Evolutionary conservation across 148 eudicot species (phyloP), one percentile per base, ranked within the genome.

Genomic region (Chenopodium berlandieri): DNA sequence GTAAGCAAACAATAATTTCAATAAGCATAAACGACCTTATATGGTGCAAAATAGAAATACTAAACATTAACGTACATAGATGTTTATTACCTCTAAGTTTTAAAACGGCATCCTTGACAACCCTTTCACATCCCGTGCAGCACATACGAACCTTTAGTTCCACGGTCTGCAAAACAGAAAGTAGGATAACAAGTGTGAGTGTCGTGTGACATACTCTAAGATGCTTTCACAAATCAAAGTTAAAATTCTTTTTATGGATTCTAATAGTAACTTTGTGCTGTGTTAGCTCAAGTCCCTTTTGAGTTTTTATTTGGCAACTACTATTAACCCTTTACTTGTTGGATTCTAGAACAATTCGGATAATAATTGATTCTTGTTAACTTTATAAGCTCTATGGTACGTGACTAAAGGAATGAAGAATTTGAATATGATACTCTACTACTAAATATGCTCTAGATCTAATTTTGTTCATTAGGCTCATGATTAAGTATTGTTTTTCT

Each of bases 121-220:
- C 95, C 80, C 94, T 87, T 84, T 94, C 99, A 58, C 99, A 96
- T 7, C 99, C 99, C 46, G 90, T 88, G 88, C 99, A 96, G 63
- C 99, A 96, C 97, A 96, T 96, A 81, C 98, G 91, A 22, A 96
- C 98, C 82, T 96, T 90, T 74, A 96, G 91, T 85, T 92, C 98
- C 75, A 96, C 93, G 14, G 92, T 94, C 99, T 96, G 87, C 73
- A 68, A 85, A 86, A 71, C n/a, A 14, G 69, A 79, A 50, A 62
- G 62, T 30, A 63, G 31, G 10, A 0, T 2, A 30, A 46, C 20
- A 17, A 6, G 19, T 30, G 22, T 78, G 44, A 78, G 23, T 68
- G 81, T 1, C 19, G 58, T 20, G 46, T 78, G 81, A 67, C 47
- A 78, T 40, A 30, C 9, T 71, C 17, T 71, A 48, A 68, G 44